Base-by-base conservation (phyloP, 805 yeast genomes). In the Torulaspora quercuum region DNA sequence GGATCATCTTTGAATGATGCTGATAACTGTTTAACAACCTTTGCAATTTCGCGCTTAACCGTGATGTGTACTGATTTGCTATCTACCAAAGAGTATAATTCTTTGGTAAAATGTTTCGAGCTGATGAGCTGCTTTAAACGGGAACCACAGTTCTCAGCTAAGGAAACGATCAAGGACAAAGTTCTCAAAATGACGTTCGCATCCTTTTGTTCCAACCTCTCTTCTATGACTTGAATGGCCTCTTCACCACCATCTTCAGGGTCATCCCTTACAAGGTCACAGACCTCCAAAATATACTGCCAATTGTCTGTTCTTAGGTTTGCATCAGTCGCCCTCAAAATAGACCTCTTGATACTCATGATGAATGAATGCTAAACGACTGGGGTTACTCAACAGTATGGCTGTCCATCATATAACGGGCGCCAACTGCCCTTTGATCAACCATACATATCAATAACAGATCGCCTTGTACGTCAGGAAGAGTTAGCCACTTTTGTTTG, bases 141-240 rank as follows among this genome's bases (percentile, higher is more conserved):
- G 8, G 86, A 75, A 3, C 89, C 89, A 58, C 90, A 82, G 57
- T 82, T 83, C 54, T 82, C 87, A 2, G 87, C 85, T 18, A 83
- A 51, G 5, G 87, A 75, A 18, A 73, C 70, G 13, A 80, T 53
- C 30, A 76, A 48, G 0, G 80, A 63, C 12, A 83, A 52, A 0
- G 82, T 61, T 52, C 84, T 69, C 33, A 83, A 57, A 25, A 80
- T 73, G 3, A 79, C 77, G 55, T 82, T 83, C 13, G 84, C 89
- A 50, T 79, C 80, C 17, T 65, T 61, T 23, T 67, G 67, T 17
- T 61, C 61, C 16, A 82, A 61, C 34, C 82, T 69, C 23, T 65
- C 61, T 39, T 67, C 64, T 11, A 82, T 56, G 1, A 73, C 57
- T 14, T 60, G 50, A 14, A 80, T 66, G 5, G 55, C 59, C 25